A percentile compares a stretch with the other conserved stretches of the same genome.
phyloP scores from a whole-genome alignment of 2,329 filamentous ascomycete genomes.

The Lasiodiplodia sp. region DNA sequence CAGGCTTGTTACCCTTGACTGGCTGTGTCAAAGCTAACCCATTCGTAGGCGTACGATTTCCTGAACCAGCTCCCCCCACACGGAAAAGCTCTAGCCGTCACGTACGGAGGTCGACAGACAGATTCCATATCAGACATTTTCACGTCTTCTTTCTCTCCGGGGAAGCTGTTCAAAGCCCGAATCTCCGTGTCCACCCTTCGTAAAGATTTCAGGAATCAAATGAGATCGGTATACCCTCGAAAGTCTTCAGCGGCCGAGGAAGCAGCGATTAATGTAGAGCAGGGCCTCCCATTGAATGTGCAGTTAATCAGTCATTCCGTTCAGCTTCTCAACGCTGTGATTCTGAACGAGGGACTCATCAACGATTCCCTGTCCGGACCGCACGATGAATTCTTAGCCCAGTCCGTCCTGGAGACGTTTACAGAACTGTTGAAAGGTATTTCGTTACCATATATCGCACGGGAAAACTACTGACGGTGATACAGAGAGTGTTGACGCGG shows the following conservation, averaged over 20 bases:
- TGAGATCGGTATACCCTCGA: constrained; percentile 38
- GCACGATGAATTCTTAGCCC: constrained; percentile 39
- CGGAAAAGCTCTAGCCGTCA: constrained; percentile 36
- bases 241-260: neutral
- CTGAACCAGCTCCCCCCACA: constrained; percentile 42
- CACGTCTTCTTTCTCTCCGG: constrained; percentile 42
- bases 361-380: constrained; percentile 34
- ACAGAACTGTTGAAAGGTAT: constrained; percentile 46
- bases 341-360: constrained; percentile 41
- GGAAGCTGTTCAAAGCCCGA: constrained; percentile 45
- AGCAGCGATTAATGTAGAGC: constrained; percentile 1
- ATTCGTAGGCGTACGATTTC: constrained; percentile 43
- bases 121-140: constrained; percentile 15
- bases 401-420: constrained; percentile 40
- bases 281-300: constrained; percentile 42
- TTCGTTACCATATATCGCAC: neutral
- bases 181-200: constrained; percentile 34
- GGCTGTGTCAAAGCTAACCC: constrained; percentile 32
- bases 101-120: constrained; percentile 9
- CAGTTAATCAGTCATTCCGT: constrained; percentile 42
- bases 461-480: neutral
- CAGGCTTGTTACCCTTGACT: neutral
- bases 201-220: constrained; percentile 39
- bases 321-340: constrained; percentile 40
- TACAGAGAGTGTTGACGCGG: constrained; percentile 43